Evolutionary conservation across 768 basidiomycete species (phyloP).

Genomic region (Russula griseocarnosa): DNA sequence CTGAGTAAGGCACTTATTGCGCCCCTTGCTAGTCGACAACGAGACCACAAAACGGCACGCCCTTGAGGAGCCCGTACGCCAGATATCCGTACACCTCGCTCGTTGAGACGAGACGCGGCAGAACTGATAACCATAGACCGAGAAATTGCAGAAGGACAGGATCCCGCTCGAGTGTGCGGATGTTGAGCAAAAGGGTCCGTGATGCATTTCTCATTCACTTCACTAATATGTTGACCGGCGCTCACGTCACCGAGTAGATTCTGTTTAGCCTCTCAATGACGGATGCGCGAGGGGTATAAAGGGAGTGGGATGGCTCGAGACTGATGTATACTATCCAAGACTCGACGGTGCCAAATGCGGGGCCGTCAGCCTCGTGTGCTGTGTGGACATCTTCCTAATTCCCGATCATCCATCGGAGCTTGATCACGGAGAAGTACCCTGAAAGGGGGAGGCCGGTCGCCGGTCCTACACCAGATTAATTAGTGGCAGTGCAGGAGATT

Average conservation of each 20-base stretch:
- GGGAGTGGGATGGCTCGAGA: not conserved
- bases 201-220: conserved; percentile 96
- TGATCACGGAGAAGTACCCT: conserved; percentile 97
- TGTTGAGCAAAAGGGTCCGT: conserved; percentile 87
- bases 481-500: conserved; percentile 1
- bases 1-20: conserved; percentile 81
- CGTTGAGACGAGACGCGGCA: conserved; percentile 86
- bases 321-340: conserved; percentile 89
- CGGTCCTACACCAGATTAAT: conserved; percentile 53
- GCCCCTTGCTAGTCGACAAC: conserved; percentile 98
- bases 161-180: conserved; percentile 80
- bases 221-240: conserved; percentile 74
- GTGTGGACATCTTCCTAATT: conserved; percentile 68
- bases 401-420: conserved; percentile 95
- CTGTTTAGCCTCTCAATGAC: conserved; percentile 37
- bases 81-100: conserved; percentile 90
- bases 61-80: conserved; percentile 58
- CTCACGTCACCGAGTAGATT: conserved; percentile 78
- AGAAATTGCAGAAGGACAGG: conserved; percentile 82
- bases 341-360: conserved; percentile 93
- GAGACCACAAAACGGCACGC: conserved; percentile 84
- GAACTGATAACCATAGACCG: conserved; percentile 67
- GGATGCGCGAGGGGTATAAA: not conserved
- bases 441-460: conserved; percentile 90
- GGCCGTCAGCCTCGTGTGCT: conserved; percentile 76